These are phyloP conservation scores for Powellomyces hirtus DNA, from an alignment of 192 early-diverging fungal species.

Conservation along the genomic window DNA sequence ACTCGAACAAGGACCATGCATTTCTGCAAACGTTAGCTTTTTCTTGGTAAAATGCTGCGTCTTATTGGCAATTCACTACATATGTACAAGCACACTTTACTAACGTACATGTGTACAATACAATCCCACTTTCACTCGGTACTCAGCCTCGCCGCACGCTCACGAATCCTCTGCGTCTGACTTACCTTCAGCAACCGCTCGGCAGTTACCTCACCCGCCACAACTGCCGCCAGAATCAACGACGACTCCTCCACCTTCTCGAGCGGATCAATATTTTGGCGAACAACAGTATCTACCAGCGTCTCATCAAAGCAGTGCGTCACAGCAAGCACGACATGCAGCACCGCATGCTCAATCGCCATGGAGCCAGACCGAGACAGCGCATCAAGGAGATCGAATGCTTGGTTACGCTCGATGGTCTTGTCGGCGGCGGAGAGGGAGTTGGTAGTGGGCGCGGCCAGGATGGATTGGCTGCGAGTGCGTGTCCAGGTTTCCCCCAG, in stretches of 20 bases:
- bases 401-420: background rate
- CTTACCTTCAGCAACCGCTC: too few relatives aligned
- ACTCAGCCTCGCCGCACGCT: too few relatives aligned
- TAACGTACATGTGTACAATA: too few relatives aligned
- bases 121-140: too few relatives aligned
- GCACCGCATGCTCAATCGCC: background rate
- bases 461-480: background rate
- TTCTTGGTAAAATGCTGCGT: too few relatives aligned
- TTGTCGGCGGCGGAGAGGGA: background rate
- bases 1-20: too few relatives aligned
- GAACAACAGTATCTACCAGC: conserved; percentile 22
- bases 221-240: background rate
- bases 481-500: background rate
- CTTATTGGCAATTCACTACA: too few relatives aligned
- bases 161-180: too few relatives aligned
- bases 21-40: too few relatives aligned
- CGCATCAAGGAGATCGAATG: conserved; percentile 31
- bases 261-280: conserved; percentile 24
- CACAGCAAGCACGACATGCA: conserved; percentile 27
- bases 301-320: conserved; percentile 32
- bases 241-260: background rate
- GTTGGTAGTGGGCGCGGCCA: background rate
- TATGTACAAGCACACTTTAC: too few relatives aligned
- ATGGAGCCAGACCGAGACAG: conserved; percentile 20
- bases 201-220: too few relatives aligned